phyloP scores from a whole-genome alignment of 2,329 filamentous ascomycete species.

The Fusarium equiseti region DNA sequence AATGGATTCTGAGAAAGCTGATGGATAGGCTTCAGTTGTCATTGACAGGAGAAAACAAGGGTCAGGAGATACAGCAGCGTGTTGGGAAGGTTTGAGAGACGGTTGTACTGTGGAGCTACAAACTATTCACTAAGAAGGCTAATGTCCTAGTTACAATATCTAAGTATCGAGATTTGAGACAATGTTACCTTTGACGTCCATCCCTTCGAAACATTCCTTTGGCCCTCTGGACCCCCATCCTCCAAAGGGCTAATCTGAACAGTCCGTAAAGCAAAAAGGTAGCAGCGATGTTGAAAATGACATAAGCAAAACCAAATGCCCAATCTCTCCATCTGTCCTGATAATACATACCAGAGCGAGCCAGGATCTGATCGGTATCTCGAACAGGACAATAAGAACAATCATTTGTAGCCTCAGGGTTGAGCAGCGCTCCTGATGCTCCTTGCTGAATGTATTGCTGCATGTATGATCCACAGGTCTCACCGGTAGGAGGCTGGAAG shows the following conservation, averaged over 20 bases:
- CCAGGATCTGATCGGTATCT: slow-evolving; percentile 1
- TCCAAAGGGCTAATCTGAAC: not conserved
- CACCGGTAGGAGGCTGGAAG: not conserved
- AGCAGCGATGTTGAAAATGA: not conserved
- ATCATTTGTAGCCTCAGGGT: not conserved
- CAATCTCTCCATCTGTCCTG: slow-evolving; percentile 6
- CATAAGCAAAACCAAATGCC: slow-evolving; percentile 3
- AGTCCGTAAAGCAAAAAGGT: not conserved
- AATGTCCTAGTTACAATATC: no score
- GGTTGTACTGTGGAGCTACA: no score
- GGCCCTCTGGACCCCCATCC: not conserved
- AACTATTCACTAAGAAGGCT: no score
- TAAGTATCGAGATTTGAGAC: no score
- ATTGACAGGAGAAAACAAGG: not conserved
- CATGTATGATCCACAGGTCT: slow-evolving; percentile 7
- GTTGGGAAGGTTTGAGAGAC: no score
- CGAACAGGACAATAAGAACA: slow-evolving; percentile 5
- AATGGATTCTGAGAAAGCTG: not conserved
- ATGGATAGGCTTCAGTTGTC: not conserved
- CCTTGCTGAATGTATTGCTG: not conserved
- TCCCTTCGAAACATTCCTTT: not conserved
- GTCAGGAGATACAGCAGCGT: no score
- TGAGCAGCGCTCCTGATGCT: not conserved
- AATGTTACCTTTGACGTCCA: not conserved
- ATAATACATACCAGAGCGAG: slow-evolving; percentile 7